Evolutionary conservation across 2,329 filamentous ascomycete species (phyloP), one percentile per base, ranked within the genome.

Genomic region (Teratosphaeria destructans): DNA sequence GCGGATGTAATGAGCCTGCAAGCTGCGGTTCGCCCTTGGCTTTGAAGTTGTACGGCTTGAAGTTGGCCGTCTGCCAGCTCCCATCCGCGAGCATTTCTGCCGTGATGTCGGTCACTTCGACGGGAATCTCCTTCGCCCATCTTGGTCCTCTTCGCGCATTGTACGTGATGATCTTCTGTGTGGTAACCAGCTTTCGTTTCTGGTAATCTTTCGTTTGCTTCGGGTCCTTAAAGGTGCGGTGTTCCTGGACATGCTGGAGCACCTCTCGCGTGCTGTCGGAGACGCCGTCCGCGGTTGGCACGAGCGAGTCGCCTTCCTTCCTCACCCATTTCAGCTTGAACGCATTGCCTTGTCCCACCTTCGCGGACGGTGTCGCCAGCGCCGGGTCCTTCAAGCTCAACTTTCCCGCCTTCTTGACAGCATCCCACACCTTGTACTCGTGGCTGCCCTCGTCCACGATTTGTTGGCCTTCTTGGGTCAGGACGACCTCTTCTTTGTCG

Each of bases 71-170:
- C 80, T 96, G 93, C 94, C 94, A 99, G 19, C 89, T 84, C 52
- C 93, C 93, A 69, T 81, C 88, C 54, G 86, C 80, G 65, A 99
- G 80, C 89, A 99, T 96, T 60, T 99, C 94, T 57, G 86, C 87
- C 11, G 94, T 97, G 71, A 99, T 79, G 73, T 99, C 94, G 52
- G 94, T 96, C 76, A 95, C 90, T 78, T 97, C 92, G 75, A 95
- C 90, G 54, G 88, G 82, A 65, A 97, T 89, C 75, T 96, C 88
- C 55, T 88, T 83, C 52, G 91, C 89, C 72, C 91, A 99, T 74
- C 95, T 95, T 62, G 85, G 77, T 0, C 91, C 94, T 79, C 96
- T 96, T 61, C 79, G 79, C 61, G 95, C 85, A 66, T 83, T 88
- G 82, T 94, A 99, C 73, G 80, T 85, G 68, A 95, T 88, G 60